A percentile compares a stretch with the other conserved stretches of the same genome.
phyloP scores from a whole-genome alignment of 1,284 basidiomycete genomes.

The Xerocomus minutiporus region DNA sequence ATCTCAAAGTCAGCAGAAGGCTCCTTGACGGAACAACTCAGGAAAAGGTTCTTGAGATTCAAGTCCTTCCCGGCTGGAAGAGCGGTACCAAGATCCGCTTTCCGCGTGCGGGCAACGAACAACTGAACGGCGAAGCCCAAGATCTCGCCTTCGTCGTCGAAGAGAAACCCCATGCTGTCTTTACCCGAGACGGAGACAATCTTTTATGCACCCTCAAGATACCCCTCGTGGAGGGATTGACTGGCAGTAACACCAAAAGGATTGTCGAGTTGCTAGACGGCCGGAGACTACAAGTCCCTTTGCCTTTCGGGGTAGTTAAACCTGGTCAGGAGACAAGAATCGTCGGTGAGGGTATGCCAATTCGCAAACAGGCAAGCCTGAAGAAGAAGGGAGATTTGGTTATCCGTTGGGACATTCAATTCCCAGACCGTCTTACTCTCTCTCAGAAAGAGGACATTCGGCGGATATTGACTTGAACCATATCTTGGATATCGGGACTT shows the following conservation, averaged over 20 bases:
- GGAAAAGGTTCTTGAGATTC: conserved; percentile 88
- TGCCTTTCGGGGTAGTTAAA: conserved; percentile 72
- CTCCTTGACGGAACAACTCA: conserved; percentile 71
- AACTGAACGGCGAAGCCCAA: conserved; percentile 67
- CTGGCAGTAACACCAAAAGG: conserved; percentile 47
- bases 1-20: conserved; percentile 82
- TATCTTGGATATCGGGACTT: background rate
- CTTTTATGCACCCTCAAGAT: conserved; percentile 62
- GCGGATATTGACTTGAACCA: conserved; percentile 54
- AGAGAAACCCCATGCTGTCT: conserved; percentile 80
- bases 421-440: conserved; percentile 72
- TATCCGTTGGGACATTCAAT: conserved; percentile 79
- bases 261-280: conserved; percentile 75
- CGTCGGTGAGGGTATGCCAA: conserved; percentile 85
- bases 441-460: conserved; percentile 76
- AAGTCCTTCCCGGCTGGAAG: conserved; percentile 85
- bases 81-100: conserved; percentile 91
- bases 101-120: conserved; percentile 83
- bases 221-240: conserved; percentile 81
- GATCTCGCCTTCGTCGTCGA: conserved; percentile 89
- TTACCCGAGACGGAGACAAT: conserved; percentile 79
- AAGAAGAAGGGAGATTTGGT: conserved; percentile 81
- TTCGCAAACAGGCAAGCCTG: conserved; percentile 71
- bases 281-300: conserved; percentile 61
- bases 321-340: conserved; percentile 74